A percentile compares a stretch with the other conserved stretches of the same genome.
These are phyloP conservation scores for Saccharomyces hybrid DNA, from an alignment of 1,139 yeast species.

Conservation along the genomic window DNA sequence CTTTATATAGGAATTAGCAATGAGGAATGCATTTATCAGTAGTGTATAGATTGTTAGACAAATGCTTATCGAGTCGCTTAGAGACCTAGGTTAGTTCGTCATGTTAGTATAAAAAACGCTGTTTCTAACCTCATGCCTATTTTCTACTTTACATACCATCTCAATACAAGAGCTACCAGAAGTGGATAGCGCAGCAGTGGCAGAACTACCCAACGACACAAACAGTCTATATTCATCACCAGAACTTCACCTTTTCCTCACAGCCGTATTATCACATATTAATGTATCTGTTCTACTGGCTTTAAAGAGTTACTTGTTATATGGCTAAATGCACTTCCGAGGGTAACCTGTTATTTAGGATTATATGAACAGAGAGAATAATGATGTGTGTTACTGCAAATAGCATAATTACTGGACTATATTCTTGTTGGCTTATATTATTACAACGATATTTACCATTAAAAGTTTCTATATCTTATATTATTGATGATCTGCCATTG, in stretches of 20 bases:
- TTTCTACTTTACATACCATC: slow-evolving; percentile 3
- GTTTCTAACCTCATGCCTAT: background rate
- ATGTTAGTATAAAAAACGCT: background rate
- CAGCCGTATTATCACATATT: background rate
- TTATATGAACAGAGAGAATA: background rate
- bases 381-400: background rate
- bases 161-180: slow-evolving; percentile 7
- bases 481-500: background rate
- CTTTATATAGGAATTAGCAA: slow-evolving; percentile 2
- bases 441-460: background rate
- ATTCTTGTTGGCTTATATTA: background rate
- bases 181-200: slow-evolving; percentile 19
- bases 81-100: background rate
- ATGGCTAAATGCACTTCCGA: background rate
- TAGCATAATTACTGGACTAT: background rate
- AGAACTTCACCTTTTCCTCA: slow-evolving; percentile 3
- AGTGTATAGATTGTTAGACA: background rate
- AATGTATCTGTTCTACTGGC: background rate
- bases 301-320: background rate
- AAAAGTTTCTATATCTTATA: background rate
- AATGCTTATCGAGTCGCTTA: background rate
- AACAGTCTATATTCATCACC: slow-evolving; percentile 12
- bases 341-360: background rate
- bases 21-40: background rate
- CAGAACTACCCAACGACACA: slow-evolving; percentile 10